Evolutionary conservation across 257 asterid species (phyloP).

Genomic region (Nicotiana otophora): DNA sequence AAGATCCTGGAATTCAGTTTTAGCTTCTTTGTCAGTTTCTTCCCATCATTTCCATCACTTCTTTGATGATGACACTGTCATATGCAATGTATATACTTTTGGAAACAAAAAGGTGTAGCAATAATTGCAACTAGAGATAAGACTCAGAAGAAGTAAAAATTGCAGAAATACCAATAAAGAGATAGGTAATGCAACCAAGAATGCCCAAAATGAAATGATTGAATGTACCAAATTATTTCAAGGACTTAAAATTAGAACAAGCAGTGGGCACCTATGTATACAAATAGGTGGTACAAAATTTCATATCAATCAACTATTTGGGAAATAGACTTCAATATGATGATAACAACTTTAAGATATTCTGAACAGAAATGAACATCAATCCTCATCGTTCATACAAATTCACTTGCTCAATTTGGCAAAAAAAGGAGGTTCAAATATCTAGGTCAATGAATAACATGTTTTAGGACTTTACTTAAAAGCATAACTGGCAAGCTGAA

Average conservation of each 20-base stretch:
- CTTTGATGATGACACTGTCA: not conserved
- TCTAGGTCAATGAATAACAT: not conserved
- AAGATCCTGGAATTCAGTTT: constrained; percentile 12
- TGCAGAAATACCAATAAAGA: not conserved
- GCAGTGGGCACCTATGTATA: not conserved
- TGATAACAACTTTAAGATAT: not conserved
- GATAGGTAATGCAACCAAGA: not conserved
- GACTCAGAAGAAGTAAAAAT: not conserved
- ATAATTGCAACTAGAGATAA: not conserved
- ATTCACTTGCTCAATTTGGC: not conserved
- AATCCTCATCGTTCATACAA: not conserved
- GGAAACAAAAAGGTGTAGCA: not conserved
- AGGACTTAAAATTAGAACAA: not conserved
- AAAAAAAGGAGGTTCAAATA: not conserved
- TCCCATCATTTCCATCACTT: not conserved
- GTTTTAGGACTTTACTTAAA: not conserved
- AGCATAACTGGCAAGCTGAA: not conserved
- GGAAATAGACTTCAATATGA: not conserved
- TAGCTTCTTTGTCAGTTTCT: constrained; percentile 9
- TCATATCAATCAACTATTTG: not conserved
- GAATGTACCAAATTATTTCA: not conserved
- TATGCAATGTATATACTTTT: not conserved
- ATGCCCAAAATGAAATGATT: not conserved
- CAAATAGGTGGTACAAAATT: not conserved
- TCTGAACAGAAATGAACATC: not conserved